Evolutionary conservation across 306 rosid species (phyloP), one percentile per base, ranked within the genome.

Genomic region (Sphenostylis stenocarpa): DNA sequence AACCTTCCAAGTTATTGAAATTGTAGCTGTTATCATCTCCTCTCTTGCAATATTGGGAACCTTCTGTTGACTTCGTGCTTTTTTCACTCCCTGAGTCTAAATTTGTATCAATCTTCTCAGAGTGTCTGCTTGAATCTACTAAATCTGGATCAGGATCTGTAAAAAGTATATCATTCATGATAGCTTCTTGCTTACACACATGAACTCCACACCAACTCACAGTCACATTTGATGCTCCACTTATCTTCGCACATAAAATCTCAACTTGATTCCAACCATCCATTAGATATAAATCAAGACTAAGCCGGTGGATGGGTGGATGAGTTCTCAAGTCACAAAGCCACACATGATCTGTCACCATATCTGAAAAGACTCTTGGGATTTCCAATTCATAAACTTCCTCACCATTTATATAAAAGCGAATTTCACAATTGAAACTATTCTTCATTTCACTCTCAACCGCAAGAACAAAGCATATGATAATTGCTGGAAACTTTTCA

Each of bases 121-220:
- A n/a, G n/a, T n/a, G n/a, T n/a, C n/a, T n/a, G n/a, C n/a, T n/a
- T n/a, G n/a, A n/a, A n/a, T n/a, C n/a, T n/a, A n/a, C n/a, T n/a
- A n/a, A n/a, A n/a, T n/a, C n/a, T n/a, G 3, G 28, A 36, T 75
- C 47, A 61, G 85, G 81, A 19, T 81, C 77, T 61, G 39, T 70
- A 47, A 76, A 70, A 15, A 29, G 43, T 33, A 81, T 31, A 72
- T 72, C 51, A 14, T 72, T 20, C 48, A 62, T 28, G 77, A 69
- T 49, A 69, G 64, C 7, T 49, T 61, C 77, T 41, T 70, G 51
- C 48, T 49, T 74, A 48, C 19, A 11, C 2, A 67, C 71, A 73
- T 73, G 57, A 67, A 80, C 49, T 33, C 85, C 81, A 70, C 78
- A 67, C 72, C 77, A 81, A 61, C 77, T 81, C 47, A 81, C 77